phyloP scores from a whole-genome alignment of 108 stramenopile species.

The Skeletonema tropicum region DNA sequence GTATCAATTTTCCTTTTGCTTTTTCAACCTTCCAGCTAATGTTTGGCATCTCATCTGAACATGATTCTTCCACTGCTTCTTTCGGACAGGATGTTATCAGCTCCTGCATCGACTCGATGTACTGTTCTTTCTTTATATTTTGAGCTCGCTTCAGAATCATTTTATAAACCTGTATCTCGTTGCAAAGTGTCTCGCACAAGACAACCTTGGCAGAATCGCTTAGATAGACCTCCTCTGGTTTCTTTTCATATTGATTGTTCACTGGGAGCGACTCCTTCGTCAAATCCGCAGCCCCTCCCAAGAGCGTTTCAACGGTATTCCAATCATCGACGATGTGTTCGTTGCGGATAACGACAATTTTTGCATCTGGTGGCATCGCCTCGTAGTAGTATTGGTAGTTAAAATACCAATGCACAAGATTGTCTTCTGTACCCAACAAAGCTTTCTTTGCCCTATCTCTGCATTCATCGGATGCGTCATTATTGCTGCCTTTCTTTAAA shows the following conservation, averaged over 20 bases:
- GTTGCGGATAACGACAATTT: constrained; percentile 46
- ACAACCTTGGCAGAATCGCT: constrained; percentile 36
- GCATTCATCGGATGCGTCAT: neutral
- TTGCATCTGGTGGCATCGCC: constrained; percentile 20
- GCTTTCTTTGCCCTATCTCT: neutral
- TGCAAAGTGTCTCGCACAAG: constrained; percentile 44
- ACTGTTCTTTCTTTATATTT: constrained; percentile 34
- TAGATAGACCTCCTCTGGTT: constrained; percentile 32
- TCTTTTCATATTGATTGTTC: constrained; percentile 33
- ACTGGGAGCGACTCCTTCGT: constrained; percentile 19
- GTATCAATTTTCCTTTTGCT: neutral
- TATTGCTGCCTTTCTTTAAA: neutral
- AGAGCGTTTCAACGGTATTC: constrained; percentile 31
- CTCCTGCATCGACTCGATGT: constrained; percentile 32
- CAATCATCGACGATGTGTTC: constrained; percentile 55
- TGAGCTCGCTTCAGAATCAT: constrained; percentile 26
- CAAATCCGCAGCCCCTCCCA: constrained; percentile 31
- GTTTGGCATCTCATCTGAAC: constrained; percentile 25
- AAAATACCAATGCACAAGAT: constrained; percentile 10
- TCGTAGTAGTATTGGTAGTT: constrained; percentile 49
- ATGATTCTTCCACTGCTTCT: constrained; percentile 27
- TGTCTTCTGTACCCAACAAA: neutral
- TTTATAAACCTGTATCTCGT: constrained; percentile 59
- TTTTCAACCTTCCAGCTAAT: constrained; percentile 26
- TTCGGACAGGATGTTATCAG: constrained; percentile 30